Evolutionary conservation across 139 green algal genomes (phyloP), one percentile per base, ranked within the genome.

Genomic region (Chara braunii): DNA sequence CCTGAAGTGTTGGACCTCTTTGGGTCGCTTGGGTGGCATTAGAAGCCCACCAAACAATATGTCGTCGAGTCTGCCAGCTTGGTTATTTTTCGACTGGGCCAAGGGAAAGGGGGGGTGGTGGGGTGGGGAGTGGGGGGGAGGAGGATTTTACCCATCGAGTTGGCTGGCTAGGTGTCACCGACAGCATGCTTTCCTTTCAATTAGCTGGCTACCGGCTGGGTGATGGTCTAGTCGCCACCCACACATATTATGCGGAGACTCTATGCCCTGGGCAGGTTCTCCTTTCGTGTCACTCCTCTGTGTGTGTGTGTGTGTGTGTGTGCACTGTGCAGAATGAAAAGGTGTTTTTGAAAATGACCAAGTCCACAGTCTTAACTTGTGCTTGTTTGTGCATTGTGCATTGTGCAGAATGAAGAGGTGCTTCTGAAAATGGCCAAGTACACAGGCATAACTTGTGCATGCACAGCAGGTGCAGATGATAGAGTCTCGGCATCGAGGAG

Each of bases 371-470:
- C 36, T 85, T 91, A 54, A 83, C 69, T 5, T 66, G 54, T 9
- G 60, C 60, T 1, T 59, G 37, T 40, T 35, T 22, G n/a, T 14
- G 14, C 14, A 14, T 56, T 18, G 14, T 14, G 14, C 18, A 55
- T 18, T 18, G n/a, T 4, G 3, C 90, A 95, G 78, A 98, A 98
- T 82, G 50, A 93, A 37, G 65, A 51, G 23, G 88, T 97, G 51
- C 60, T 95, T 63, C 52, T 87, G 52, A 79, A 78, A 36, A 96
- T 98, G 87, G 90, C 74, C 37, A 92, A 90, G 77, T 94, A 84
- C 74, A 89, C 81, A 3, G 56, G 62, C 35, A 87, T 93, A 55
- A 84, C 69, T 3, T 54, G 44, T 24, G 52, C 62, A 23, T 74
- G 56, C 29, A 74, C 64, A 4, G 63, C 63, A n/a, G 58, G 37